Base-by-base conservation (phyloP, 2,329 filamentous ascomycete species). In the Aspergillus sp. region DNA sequence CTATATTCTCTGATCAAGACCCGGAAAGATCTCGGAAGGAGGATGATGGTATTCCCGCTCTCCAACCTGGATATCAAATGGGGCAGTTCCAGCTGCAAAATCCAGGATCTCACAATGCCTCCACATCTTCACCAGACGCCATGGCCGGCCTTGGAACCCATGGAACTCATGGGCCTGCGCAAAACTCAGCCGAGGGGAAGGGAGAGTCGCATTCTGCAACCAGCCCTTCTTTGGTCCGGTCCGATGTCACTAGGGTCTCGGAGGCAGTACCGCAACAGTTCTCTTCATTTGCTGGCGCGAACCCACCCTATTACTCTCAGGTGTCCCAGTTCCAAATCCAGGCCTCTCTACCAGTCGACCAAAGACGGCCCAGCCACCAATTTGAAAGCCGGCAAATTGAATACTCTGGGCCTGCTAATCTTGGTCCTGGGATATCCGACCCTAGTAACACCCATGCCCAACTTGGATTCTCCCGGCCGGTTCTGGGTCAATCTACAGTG, bases 401-500 rank as follows among this genome's bases (percentile, higher is more conserved):
- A n/a, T 57, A 66, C 17, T 19, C 57, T 28, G 54, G 22, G 9
- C 28, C 66, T 38, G 62, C 51, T 28, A 64, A 59, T 34, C 57
- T 66, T 43, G 61, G 53, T 46, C n/a, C 72, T 23, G 67, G 65
- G 23, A 68, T 73, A 34, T 28, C 67, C 23, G 59, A 68, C 52
- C 38, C 61, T 23, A 60, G 49, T 8, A 65, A 64, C 17, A 55
- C 67, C 9, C 68, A 67, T 31, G 60, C 68, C 6, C 61, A 66
- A 8, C 41, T 75, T n/a, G 66, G 64, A 1, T 68, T 74, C 48
- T 66, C 71, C 13, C 68, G 66, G 13, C 64, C 70, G 1, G 57
- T 74, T 13, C 66, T 74, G 13, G 69, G 72, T 34, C 68, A 68
- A 11, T 68, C 71, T 7, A 66, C 70, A 31, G 54, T 69, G 46